phyloP scores from a whole-genome alignment of 768 basidiomycete species.

The Bullera alba region DNA sequence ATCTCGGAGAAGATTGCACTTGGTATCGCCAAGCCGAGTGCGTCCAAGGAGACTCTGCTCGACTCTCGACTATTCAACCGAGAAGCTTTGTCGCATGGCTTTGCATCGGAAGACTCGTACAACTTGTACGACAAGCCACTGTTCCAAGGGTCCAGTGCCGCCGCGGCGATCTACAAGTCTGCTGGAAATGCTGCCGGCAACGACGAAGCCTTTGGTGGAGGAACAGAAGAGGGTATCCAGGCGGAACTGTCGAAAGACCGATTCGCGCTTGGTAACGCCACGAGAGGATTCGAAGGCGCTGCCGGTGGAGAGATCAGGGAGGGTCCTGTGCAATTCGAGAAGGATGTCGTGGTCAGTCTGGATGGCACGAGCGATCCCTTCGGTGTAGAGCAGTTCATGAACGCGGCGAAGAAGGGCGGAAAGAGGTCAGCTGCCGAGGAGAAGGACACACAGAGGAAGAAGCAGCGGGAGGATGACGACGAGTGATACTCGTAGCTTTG shows the following conservation, averaged over 20 bases:
- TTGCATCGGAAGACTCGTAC: conserved; percentile 90
- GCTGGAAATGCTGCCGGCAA: conserved; percentile 68
- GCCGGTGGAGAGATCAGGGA: conserved; percentile 73
- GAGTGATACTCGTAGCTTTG: neutral
- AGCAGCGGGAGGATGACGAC: conserved; percentile 9
- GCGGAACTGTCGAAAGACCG: conserved; percentile 88
- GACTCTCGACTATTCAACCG: conserved; percentile 97
- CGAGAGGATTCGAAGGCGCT: conserved; percentile 83
- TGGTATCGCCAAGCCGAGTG: conserved; percentile 90
- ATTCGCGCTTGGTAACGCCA: conserved; percentile 77
- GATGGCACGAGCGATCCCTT: conserved; percentile 70
- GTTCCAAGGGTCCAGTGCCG: conserved; percentile 92
- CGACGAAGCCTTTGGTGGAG: conserved; percentile 87
- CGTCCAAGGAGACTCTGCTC: conserved; percentile 94
- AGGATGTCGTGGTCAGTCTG: conserved; percentile 54
- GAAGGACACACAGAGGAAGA: conserved; percentile 10
- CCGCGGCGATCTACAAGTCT: conserved; percentile 99
- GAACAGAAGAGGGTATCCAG: conserved; percentile 89
- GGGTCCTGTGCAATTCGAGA: conserved; percentile 98
- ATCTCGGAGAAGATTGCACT: conserved; percentile 99
- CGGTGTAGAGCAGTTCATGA: conserved; percentile 91
- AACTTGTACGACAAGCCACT: conserved; percentile 88
- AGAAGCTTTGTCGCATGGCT: conserved; percentile 70
- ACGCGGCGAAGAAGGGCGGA: conserved; percentile 91
- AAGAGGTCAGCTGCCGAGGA: conserved; percentile 53